Conservation (phyloP, 441 rosid genomes). For the Biscutella laevigata region DNA sequence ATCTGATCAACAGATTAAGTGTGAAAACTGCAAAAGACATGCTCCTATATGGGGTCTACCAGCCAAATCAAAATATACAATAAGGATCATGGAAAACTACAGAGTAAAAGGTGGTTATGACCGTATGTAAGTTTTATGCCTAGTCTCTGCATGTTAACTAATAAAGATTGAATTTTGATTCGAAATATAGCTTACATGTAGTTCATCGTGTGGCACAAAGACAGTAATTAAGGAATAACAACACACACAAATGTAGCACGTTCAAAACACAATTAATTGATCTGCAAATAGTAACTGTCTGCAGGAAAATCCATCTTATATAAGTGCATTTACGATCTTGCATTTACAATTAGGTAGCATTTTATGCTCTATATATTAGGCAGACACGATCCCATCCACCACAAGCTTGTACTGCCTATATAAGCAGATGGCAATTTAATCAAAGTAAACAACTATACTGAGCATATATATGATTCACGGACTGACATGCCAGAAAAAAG, state of each 20-base stretch:
- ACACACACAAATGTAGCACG: neutral
- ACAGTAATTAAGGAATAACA: neutral
- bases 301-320: neutral
- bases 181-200: neutral
- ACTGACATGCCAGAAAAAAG: neutral
- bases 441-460: neutral
- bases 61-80: neutral
- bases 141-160: neutral
- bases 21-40: neutral
- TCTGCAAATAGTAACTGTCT: neutral
- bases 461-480: neutral
- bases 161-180: neutral
- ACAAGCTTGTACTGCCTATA: neutral
- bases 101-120: conserved; percentile 1
- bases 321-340: conserved; percentile 7
- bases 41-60: conserved; percentile 1
- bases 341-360: too few relatives aligned
- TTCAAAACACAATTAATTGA: too few relatives aligned
- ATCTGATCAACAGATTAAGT: neutral
- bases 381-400: neutral
- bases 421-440: neutral
- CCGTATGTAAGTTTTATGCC: neutral
- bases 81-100: neutral
- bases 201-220: neutral
- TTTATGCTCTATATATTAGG: neutral